These are phyloP conservation scores for Monoraphidium neglectum DNA, from an alignment of 139 green algal species.

Conservation along the genomic window DNA sequence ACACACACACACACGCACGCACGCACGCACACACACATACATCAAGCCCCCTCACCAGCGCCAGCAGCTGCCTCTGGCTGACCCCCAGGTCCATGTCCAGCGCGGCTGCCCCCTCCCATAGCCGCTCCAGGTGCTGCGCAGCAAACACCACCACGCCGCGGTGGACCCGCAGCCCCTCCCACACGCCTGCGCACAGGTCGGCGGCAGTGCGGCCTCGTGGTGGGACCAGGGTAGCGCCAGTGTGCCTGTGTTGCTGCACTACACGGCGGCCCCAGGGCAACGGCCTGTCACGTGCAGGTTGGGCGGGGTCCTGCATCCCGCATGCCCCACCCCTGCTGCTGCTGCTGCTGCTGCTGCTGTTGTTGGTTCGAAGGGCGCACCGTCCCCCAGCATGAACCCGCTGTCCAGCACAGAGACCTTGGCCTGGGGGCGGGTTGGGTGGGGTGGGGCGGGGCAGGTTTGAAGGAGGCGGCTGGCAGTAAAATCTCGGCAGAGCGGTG, in stretches of 20 bases:
- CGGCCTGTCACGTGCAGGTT: too few relatives aligned
- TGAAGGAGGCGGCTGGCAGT: too few relatives aligned
- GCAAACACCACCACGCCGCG: constrained; percentile 55
- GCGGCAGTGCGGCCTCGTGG: too few relatives aligned
- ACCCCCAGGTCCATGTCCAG: constrained; percentile 72
- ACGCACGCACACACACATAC: constrained; percentile 7
- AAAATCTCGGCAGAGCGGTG: background rate
- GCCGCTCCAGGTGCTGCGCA: constrained; percentile 63
- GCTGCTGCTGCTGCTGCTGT: too few relatives aligned
- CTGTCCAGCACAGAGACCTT: constrained; percentile 78
- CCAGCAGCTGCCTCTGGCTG: constrained; percentile 27
- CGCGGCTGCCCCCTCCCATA: constrained; percentile 52
- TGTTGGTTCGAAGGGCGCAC: too few relatives aligned
- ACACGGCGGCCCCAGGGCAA: too few relatives aligned
- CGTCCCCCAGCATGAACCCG: constrained; percentile 83
- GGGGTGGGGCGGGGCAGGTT: background rate
- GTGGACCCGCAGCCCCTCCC: constrained; percentile 72
- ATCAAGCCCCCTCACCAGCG: too few relatives aligned
- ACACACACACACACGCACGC: background rate
- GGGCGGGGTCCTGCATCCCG: too few relatives aligned
- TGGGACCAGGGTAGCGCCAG: too few relatives aligned
- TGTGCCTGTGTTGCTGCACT: too few relatives aligned
- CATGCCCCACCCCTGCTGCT: too few relatives aligned
- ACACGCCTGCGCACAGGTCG: too few relatives aligned
- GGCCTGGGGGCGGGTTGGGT: constrained; percentile 33